Conservation (phyloP, 208 protist species). For the Leptomonas pyrrhocoris region DNA sequence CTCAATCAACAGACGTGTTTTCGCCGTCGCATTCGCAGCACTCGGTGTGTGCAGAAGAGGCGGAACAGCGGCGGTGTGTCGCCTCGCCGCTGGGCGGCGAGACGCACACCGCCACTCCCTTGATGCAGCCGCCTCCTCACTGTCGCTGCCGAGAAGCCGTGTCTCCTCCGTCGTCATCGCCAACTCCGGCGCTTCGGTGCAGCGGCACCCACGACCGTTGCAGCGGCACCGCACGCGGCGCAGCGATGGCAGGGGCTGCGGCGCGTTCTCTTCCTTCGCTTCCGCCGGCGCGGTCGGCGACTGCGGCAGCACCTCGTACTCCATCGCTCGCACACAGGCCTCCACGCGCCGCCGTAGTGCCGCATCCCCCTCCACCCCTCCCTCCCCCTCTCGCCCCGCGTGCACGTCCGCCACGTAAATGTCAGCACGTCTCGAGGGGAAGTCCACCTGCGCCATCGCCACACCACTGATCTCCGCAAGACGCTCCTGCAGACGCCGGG, state of each 20-base stretch:
- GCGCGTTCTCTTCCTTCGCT: neutral
- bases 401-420: neutral
- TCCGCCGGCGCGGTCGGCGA: neutral
- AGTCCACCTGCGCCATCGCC: slow-evolving; percentile 39
- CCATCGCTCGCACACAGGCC: slow-evolving; percentile 20
- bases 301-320: slow-evolving; percentile 23
- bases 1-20: slow-evolving; percentile 60
- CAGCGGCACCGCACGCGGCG: slow-evolving; percentile 33
- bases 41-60: neutral
- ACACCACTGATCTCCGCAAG: slow-evolving; percentile 35
- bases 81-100: neutral
- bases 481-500: slow-evolving; percentile 42
- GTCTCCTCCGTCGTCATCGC: slow-evolving; percentile 34
- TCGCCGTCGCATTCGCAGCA: neutral
- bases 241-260: slow-evolving; percentile 7
- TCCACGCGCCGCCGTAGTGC: slow-evolving; percentile 1
- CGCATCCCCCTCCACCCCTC: neutral
- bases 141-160: slow-evolving; percentile 9
- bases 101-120: neutral
- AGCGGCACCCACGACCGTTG: slow-evolving; percentile 32
- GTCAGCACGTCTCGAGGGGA: slow-evolving; percentile 25
- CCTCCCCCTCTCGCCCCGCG: neutral
- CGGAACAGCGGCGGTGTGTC: neutral
- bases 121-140: neutral
- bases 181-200: slow-evolving; percentile 25